Conservation (phyloP, 371 early-diverging fungal genomes). For the Dichotomocladium elegans region DNA sequence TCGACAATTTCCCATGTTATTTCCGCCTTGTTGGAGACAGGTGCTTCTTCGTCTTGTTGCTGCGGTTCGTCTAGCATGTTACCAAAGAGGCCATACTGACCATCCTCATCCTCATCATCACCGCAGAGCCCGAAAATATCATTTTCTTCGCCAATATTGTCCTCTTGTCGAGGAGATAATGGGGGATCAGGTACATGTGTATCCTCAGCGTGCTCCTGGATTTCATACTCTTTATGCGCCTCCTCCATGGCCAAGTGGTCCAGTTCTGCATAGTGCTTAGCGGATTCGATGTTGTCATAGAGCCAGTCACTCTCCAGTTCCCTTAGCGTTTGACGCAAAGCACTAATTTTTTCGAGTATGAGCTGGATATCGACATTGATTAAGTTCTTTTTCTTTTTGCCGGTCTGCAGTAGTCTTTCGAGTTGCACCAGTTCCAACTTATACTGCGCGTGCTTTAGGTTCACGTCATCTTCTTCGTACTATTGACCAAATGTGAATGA, state of each 20-base stretch:
- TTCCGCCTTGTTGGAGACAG: background rate
- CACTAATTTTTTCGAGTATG: constrained; percentile 37
- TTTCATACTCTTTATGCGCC: constrained; percentile 11
- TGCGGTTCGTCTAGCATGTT: constrained; percentile 22
- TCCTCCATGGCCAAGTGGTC: constrained; percentile 26
- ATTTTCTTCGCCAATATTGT: too few species aligned
- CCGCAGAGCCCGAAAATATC: too few species aligned
- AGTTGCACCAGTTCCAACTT: constrained; percentile 20
- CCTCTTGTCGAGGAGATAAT: too few species aligned
- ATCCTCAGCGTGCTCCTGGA: too few species aligned
- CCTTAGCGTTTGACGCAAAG: constrained; percentile 40
- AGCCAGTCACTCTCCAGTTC: constrained; percentile 50
- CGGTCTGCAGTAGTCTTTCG: constrained; percentile 23
- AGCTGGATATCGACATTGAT: constrained; percentile 8
- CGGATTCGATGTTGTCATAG: constrained; percentile 39
- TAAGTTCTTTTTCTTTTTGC: constrained; percentile 29
- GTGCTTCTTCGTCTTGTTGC: constrained; percentile 23
- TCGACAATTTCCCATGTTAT: constrained; percentile 12
- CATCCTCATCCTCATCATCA: constrained; percentile 16
- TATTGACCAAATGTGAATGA: constrained; percentile 15
- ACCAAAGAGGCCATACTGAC: constrained; percentile 12
- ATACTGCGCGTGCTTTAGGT: constrained; percentile 27
- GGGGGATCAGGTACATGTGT: too few species aligned
- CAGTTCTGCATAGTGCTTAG: too few species aligned
- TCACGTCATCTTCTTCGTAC: constrained; percentile 20